phyloP scores from a whole-genome alignment of 2,329 filamentous ascomycete species.

The Aspergillus fijiensis region DNA sequence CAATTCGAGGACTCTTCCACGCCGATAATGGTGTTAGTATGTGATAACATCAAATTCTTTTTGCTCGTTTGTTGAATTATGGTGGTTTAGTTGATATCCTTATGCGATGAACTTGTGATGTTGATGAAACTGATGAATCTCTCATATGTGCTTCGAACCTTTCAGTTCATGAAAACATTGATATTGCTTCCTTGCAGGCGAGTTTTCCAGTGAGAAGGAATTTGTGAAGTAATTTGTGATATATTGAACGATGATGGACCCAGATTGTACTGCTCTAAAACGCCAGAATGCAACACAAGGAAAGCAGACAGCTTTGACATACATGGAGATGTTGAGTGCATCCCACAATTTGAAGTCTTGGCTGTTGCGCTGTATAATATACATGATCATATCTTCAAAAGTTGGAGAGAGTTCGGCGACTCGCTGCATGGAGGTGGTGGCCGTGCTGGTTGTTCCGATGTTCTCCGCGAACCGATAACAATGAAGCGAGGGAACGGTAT shows the following conservation, averaged over 20 bases:
- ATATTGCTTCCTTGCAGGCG: neutral
- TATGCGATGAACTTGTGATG: neutral
- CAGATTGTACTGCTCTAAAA: conserved; percentile 27
- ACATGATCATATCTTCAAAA: conserved; percentile 22
- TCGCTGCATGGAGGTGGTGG: neutral
- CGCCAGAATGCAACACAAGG: conserved; percentile 26
- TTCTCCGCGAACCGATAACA: no score
- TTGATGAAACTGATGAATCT: neutral
- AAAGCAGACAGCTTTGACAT: conserved; percentile 17
- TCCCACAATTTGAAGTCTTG: conserved; percentile 6
- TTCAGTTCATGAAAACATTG: neutral
- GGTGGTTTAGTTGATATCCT: neutral
- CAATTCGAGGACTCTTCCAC: neutral
- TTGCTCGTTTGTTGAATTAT: neutral
- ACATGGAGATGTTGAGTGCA: neutral
- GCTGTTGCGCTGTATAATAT: conserved; percentile 23
- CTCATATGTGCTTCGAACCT: neutral
- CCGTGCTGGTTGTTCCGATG: neutral
- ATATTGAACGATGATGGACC: conserved; percentile 24
- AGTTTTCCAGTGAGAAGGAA: neutral
- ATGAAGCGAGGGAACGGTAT: no score
- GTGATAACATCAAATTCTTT: neutral
- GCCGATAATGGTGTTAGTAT: neutral
- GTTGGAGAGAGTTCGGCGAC: conserved; percentile 4
- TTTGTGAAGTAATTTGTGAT: conserved; percentile 2